These are phyloP conservation scores for Suhomyces atakaporum DNA, from an alignment of 1,139 yeast genomes.

Conservation along the genomic window DNA sequence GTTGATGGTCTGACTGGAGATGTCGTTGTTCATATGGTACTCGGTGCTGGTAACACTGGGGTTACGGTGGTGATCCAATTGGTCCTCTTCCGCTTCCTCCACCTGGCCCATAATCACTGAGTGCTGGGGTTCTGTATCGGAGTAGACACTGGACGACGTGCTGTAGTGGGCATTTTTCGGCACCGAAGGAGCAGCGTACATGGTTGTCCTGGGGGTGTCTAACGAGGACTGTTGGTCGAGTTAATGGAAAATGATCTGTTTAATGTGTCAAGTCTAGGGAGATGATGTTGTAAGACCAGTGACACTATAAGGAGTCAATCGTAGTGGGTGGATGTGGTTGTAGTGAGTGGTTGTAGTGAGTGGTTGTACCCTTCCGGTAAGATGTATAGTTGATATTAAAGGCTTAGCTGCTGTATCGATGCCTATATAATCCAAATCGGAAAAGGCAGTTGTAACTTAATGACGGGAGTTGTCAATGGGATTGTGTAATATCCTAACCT, in stretches of 20 bases:
- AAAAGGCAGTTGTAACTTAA: not conserved
- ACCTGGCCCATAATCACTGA: slow-evolving; percentile 13
- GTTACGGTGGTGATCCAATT: slow-evolving; percentile 1
- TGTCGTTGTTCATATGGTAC: slow-evolving; percentile 17
- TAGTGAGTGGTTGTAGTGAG: no score
- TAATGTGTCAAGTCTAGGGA: no score
- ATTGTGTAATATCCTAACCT: not conserved
- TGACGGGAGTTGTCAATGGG: not conserved
- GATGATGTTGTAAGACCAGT: no score
- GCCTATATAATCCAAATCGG: not conserved
- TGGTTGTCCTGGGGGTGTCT: no score
- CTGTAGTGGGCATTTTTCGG: slow-evolving; percentile 23
- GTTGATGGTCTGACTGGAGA: slow-evolving; percentile 30
- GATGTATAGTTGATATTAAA: not conserved
- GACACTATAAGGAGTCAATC: no score
- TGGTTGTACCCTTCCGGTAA: no score
- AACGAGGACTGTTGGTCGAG: no score
- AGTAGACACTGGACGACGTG: slow-evolving; percentile 38
- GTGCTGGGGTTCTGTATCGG: slow-evolving; percentile 23
- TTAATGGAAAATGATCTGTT: no score
- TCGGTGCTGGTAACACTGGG: not conserved
- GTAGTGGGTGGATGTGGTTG: no score
- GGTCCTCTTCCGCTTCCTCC: slow-evolving; percentile 17
- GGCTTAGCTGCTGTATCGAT: not conserved
- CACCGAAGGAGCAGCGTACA: slow-evolving; percentile 10